Conservation (phyloP, 257 asterid species). For the Jacaranda copaia region DNA sequence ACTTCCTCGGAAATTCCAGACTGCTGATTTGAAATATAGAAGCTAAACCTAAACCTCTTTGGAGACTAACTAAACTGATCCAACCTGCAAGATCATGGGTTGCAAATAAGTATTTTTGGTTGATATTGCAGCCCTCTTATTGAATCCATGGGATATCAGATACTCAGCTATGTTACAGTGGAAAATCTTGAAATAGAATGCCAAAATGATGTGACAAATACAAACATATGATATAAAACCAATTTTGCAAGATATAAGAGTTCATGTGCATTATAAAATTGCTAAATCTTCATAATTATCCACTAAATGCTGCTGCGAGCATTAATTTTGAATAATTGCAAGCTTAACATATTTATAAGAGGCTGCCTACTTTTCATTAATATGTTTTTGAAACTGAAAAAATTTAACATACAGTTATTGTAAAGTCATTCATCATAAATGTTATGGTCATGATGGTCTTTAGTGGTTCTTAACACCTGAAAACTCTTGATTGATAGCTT, state of each 20-base stretch:
- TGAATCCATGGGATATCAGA: background rate
- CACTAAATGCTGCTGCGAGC: conserved; percentile 13
- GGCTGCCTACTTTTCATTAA: background rate
- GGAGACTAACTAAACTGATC: background rate
- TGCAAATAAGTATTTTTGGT: conserved; percentile 16
- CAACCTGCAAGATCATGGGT: conserved; percentile 9
- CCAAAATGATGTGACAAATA: background rate
- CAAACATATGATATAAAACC: background rate
- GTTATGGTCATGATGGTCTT: background rate
- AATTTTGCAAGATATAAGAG: background rate
- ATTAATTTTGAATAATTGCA: background rate
- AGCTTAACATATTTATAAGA: background rate
- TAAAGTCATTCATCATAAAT: background rate
- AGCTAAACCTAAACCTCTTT: background rate
- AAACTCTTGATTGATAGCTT: too few relatives aligned
- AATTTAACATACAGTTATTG: too few relatives aligned
- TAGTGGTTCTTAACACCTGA: background rate
- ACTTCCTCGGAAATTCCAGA: background rate
- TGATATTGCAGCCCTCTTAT: background rate
- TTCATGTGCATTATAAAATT: background rate
- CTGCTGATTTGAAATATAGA: background rate
- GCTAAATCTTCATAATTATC: background rate
- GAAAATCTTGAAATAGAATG: background rate
- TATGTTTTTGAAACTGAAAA: too few relatives aligned
- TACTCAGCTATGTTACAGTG: background rate